Base-by-base conservation (phyloP, 768 basidiomycete genomes). In the Auricularia cornea region DNA sequence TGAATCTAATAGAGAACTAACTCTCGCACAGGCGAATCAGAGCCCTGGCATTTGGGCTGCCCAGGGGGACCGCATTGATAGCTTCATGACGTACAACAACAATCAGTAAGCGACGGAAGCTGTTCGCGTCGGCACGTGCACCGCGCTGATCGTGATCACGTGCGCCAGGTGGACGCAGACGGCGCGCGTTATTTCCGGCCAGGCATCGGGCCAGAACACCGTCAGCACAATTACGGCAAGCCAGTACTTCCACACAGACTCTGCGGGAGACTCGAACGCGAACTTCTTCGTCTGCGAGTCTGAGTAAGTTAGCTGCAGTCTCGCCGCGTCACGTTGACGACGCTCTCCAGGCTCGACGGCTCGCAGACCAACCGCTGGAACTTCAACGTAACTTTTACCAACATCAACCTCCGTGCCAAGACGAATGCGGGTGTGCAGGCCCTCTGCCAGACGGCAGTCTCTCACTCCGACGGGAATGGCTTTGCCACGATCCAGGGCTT, bases 231-330 rank as follows among this genome's bases (percentile, higher is more conserved):
- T 41, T 26, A 23, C 60, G 5, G 30, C 35, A 6, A 44, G 38
- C 26, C 38, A 60, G 41, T 60, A 41, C 38, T 60, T 60, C 38
- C 38, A 60, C 20, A 35, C 44, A 11, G 41, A 60, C 38, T 38
- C 23, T 14, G 38, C 60, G 6, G 44, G 38, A n/a, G 33, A 60
- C 26, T 60, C 60, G 20, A 30, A 60, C 44, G 60, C 60, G 14
- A 60, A 60, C 60, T 60, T 60, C 41, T 60, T 60, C 26, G 60
- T 60, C 12, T 26, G 38, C 23, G 60, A 60, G 60, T 60, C 60
- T 3, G 60, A 60, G 38, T 41, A 48, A 3, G 60, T 41, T 18
- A 32, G 16, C 10, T 41, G 4, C 30, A 23, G 10, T 23, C 23
- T 23, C 3, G 20, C 3, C 3, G 14, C 60, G 38, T 3, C 20